Evolutionary conservation across 257 asterid genomes (phyloP), one percentile per base, ranked within the genome.

Genomic region (Solanum sitiens): DNA sequence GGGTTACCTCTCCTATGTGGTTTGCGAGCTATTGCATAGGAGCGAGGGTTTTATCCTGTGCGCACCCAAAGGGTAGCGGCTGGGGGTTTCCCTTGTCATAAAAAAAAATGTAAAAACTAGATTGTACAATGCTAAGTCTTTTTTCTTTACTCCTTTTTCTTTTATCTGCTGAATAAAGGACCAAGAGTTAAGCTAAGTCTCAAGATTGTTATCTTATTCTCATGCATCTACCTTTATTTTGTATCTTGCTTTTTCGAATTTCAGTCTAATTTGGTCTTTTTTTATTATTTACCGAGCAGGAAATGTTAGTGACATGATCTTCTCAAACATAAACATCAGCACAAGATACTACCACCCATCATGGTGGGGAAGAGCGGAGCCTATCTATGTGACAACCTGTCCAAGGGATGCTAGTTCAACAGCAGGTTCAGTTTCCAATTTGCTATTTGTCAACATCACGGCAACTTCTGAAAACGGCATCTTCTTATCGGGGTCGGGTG

Each of bases 361-460:
- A 16, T 97, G 99, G 98, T 97, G 99, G 98, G 99, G 99, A 4
- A 94, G 99, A 90, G 98, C 98, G 4, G 99, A 97, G 74, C 98
- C 98, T 1, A 95, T 97, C 16, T 97, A 95, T 53, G 89, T 97
- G 53, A 97, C 98, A 44, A 91, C 94, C 47, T 97, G 98, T 83
- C 95, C 98, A 40, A 90, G 98, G 87, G 95, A 93, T 88, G 86
- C 63, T 70, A 89, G 89, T 32, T 92, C 98, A 5, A 95, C 73
- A 88, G 88, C 93, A 20, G 98, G 98, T 45, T 92, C 95, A 56
- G 95, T 95, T 87, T 95, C 98, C 47, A 93, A 94, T 74, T 61
- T 97, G 47, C 92, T 56, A 72, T 95, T 95, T 90, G 92, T 95
- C 76, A 97, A 95, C 93, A 94, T 97, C 84, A 92, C 98, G 1